Base-by-base conservation (phyloP, 176 grass and related monocot genomes). In the Neostapfia colusana region DNA sequence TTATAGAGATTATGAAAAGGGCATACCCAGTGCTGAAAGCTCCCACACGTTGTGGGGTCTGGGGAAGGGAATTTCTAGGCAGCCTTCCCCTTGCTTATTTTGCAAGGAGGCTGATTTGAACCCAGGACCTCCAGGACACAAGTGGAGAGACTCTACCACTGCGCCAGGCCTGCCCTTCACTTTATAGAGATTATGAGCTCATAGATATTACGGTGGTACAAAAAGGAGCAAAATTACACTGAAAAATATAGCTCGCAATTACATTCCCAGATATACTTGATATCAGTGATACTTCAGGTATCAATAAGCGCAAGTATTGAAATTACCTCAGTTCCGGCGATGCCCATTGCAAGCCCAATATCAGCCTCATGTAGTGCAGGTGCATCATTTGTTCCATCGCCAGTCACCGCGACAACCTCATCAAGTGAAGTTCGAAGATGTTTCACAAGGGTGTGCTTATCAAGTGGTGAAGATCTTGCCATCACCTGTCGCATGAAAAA, bases 261-360 rank as follows among this genome's bases (percentile, higher is more conserved):
- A 27, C 36, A 62, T 75, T 13, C 11, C 43, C 43, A 45, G 43
- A 56, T 63, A 38, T 65, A 51, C 38, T 40, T 65, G 28, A 43
- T 67, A 50, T 37, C 6, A 26, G 25, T 58, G 45, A 26, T 58
- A 40, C 42, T 53, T 60, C 16, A 67, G 61, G 9, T 53, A 26
- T 74, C 8, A 2, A 11, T 40, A 35, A 36, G 42, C 7, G 28
- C 45, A 40, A 40, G 8, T 31, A 31, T 31, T 31, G 1, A 31
- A 31, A 31, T 31, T 69, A 99, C 95, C 95, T 99, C 95, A 56
- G 95, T 99, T 28, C 95, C 95, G 0, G 95, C 80, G 74, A 99
- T 99, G 67, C 95, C 95, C 95, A 99, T 99, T 74, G 95, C 91
- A 74, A 99, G 95, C 80, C 95, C 95, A 75, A 99, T 95, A 83